These are phyloP conservation scores for Tetrapyrgos nigripes DNA, from an alignment of 1,284 basidiomycete genomes.

Conservation along the genomic window DNA sequence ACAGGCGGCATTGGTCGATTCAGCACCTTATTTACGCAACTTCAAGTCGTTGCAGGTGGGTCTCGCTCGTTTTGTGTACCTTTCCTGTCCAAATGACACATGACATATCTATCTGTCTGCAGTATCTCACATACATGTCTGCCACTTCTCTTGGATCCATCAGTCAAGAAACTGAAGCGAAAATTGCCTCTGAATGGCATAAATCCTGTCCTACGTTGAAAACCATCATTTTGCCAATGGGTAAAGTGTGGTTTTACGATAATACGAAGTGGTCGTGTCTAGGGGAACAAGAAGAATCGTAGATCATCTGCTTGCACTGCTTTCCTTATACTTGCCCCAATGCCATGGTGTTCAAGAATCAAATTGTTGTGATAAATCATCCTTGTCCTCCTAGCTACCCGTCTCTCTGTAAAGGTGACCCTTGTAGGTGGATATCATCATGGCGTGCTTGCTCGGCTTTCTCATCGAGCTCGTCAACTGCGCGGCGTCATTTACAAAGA, in stretches of 20 bases:
- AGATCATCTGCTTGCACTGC: not conserved
- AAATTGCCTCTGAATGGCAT: conserved; percentile 18
- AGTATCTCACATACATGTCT: conserved; percentile 22
- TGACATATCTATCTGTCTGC: not conserved
- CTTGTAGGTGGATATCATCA: too few species aligned
- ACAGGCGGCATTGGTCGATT: conserved; percentile 14
- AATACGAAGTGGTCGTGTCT: conserved; percentile 13
- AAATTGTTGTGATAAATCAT: too few species aligned
- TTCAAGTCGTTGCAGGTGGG: conserved; percentile 16
- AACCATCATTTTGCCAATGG: conserved; percentile 22
- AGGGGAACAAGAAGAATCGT: not conserved
- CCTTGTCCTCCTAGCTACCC: too few species aligned
- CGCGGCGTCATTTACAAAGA: too few species aligned
- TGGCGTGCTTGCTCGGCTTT: too few species aligned
- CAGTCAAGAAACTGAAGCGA: conserved; percentile 11
- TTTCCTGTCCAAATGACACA: not conserved
- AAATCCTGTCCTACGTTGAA: conserved; percentile 17
- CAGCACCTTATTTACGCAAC: conserved; percentile 10
- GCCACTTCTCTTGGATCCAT: conserved; percentile 3
- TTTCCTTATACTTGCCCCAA: too few species aligned
- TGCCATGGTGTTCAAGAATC: too few species aligned
- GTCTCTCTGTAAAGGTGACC: too few species aligned
- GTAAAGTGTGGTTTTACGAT: conserved; percentile 19
- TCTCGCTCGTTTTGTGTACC: not conserved
- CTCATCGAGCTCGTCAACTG: too few species aligned